Base-by-base conservation (phyloP, 2,329 filamentous ascomycete genomes). In the Apiospora arundinis region DNA sequence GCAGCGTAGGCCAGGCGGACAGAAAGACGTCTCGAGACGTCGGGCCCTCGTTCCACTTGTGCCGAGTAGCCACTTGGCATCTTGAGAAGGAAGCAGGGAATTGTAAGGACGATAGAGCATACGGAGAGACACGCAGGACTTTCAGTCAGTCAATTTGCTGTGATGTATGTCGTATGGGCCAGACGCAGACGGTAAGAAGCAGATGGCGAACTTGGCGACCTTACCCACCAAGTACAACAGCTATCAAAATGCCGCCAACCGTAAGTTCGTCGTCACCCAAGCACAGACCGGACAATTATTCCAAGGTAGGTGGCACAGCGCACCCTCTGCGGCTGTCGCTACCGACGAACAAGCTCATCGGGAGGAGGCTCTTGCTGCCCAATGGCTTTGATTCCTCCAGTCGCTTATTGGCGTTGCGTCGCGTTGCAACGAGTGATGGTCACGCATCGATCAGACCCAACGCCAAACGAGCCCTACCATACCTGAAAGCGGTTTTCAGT, bases 371-470 rank as follows among this genome's bases (percentile, higher is more conserved):
- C 23, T 67, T 67, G 45, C 28, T 67, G 66, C 66, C 66, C 66
- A 67, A 67, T 67, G 42, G 66, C 42, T 67, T 48, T 46, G 56
- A 18, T 63, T 28, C 40, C 28, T 21, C 21, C 8, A 4, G 45
- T 40, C 46, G 48, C 67, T 44, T 32, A 63, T 60, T 69, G 49
- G 68, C 32, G 44, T 45, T 44, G 66, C 42, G 66, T 48, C 3
- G 45, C 66, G 37, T 45, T 25, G 40, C 66, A 46, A 28, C 23
- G 67, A 49, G 69, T 71, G 48, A 56, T 69, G 37, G 56, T 63
- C 32, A 56, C 67, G 56, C 46, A 42, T 45, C 67, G 48, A 67
- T 60, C 68, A 71, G 70, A 69, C 70, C 70, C 70, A 69, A 71
- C 37, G 67, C 67, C 56, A 66, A 46, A 37, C 32, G 49, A 44